A percentile compares a stretch with the other conserved stretches of the same genome.
Conservation (phyloP, 768 basidiomycete species). For the Tubosaeta brunneosetosa region DNA sequence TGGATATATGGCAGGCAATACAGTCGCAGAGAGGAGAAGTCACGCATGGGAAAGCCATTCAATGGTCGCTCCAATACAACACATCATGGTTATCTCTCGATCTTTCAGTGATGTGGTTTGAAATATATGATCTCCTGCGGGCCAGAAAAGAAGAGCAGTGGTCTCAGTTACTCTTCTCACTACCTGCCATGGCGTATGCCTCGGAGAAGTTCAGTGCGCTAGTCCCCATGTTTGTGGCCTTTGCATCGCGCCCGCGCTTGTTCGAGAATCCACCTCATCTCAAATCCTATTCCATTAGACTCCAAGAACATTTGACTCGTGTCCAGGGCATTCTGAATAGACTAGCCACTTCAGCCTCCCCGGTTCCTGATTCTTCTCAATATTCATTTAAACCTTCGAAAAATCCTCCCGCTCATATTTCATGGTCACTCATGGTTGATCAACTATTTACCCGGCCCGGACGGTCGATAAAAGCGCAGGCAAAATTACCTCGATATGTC, state of each 20-base stretch:
- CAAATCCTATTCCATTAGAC: conserved; percentile 3
- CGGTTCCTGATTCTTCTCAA: neutral
- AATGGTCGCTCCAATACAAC: conserved; percentile 28
- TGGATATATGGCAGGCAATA: conserved; percentile 1
- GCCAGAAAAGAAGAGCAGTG: conserved; percentile 1
- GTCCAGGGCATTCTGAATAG: neutral
- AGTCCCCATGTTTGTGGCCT: conserved; percentile 29
- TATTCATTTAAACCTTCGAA: neutral
- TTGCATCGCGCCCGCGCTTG: conserved; percentile 18
- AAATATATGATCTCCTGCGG: conserved; percentile 24
- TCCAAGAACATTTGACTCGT: neutral
- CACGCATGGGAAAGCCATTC: neutral
- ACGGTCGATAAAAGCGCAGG: too few relatives aligned
- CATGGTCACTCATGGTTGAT: too few relatives aligned
- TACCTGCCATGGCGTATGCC: conserved; percentile 28
- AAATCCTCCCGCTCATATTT: too few relatives aligned
- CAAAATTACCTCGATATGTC: too few relatives aligned
- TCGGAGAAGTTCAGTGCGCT: conserved; percentile 9
- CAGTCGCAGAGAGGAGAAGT: neutral
- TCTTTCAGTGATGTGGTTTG: conserved; percentile 20
- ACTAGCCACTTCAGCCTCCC: neutral
- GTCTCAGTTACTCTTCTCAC: conserved; percentile 24
- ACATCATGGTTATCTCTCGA: conserved; percentile 20
- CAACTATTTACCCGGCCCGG: too few relatives aligned
- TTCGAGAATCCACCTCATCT: conserved; percentile 14